These are phyloP conservation scores for Boletus subparvulus DNA, from an alignment of 768 basidiomycete species.

Conservation along the genomic window DNA sequence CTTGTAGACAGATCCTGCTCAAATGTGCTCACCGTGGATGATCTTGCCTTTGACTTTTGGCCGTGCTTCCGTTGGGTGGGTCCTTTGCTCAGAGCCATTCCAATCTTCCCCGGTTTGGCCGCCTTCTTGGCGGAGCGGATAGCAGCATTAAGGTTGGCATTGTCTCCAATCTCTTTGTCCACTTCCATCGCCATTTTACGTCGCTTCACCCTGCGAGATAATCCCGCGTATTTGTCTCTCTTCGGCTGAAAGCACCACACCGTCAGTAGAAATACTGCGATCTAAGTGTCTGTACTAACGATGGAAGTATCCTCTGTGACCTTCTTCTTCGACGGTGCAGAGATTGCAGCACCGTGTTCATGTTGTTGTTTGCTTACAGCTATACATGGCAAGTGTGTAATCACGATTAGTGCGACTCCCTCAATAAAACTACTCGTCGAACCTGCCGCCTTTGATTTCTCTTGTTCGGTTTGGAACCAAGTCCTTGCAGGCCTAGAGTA, in stretches of 20 bases:
- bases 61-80: slow-evolving; percentile 35
- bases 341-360: slow-evolving; percentile 49
- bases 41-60: slow-evolving; percentile 30
- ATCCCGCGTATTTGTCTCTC: slow-evolving; percentile 74
- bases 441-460: slow-evolving; percentile 84
- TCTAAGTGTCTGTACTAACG: slow-evolving; percentile 30
- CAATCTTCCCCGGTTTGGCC: slow-evolving; percentile 71
- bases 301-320: slow-evolving; percentile 37
- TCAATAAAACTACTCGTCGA: not conserved
- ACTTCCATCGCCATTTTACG: slow-evolving; percentile 84
- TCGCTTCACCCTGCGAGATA: slow-evolving; percentile 85
- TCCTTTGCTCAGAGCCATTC: slow-evolving; percentile 44
- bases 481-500: slow-evolving; percentile 90
- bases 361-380: slow-evolving; percentile 77
- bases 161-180: slow-evolving; percentile 62
- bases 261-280: slow-evolving; percentile 4
- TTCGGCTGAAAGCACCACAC: slow-evolving; percentile 50
- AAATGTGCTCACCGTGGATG: slow-evolving; percentile 46
- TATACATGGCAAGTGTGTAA: slow-evolving; percentile 29
- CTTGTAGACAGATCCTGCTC: slow-evolving; percentile 58
- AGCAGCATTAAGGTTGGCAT: slow-evolving; percentile 60
- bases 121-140: slow-evolving; percentile 88
- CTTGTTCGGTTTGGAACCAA: slow-evolving; percentile 94
- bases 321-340: slow-evolving; percentile 42
- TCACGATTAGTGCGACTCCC: slow-evolving; percentile 5